Evolutionary conservation across 495 filamentous ascomycete genomes (phyloP).

Genomic region (Pseudevernia furfuracea): DNA sequence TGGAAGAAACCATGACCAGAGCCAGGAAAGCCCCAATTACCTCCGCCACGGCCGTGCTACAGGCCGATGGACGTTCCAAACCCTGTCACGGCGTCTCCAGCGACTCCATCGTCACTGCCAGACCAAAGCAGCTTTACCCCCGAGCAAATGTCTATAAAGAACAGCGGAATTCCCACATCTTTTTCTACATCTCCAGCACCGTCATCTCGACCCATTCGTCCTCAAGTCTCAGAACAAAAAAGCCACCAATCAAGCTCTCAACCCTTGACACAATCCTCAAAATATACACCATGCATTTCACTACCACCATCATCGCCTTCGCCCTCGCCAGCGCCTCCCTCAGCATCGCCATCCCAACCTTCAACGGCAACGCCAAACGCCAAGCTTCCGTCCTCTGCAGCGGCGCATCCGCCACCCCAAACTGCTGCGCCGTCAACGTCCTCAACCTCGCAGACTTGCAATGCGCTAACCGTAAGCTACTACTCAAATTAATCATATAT

Average conservation of each 20-base stretch:
- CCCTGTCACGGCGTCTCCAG: background rate
- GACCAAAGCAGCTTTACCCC: background rate
- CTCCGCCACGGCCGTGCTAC: background rate
- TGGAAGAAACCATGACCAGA: background rate
- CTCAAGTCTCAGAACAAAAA: background rate
- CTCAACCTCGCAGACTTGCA: conserved; percentile 1
- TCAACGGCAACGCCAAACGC: background rate
- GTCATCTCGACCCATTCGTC: background rate
- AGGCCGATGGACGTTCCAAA: background rate
- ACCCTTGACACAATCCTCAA: background rate
- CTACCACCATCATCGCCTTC: background rate
- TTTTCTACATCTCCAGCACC: background rate
- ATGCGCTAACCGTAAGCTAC: background rate
- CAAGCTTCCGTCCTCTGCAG: background rate
- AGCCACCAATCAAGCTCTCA: background rate
- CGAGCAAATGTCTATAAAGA: background rate
- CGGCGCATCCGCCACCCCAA: background rate
- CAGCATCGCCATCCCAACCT: background rate
- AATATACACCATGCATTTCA: conserved; percentile 1
- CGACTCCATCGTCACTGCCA: background rate
- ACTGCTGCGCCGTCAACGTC: conserved; percentile 5
- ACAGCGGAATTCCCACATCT: background rate
- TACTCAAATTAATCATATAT: background rate
- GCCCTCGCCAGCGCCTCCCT: background rate
- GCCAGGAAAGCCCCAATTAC: background rate